A percentile compares a stretch with the other conserved stretches of the same genome.
phyloP scores from a whole-genome alignment of 768 basidiomycete species.

The Cyclocybe cylindracea region DNA sequence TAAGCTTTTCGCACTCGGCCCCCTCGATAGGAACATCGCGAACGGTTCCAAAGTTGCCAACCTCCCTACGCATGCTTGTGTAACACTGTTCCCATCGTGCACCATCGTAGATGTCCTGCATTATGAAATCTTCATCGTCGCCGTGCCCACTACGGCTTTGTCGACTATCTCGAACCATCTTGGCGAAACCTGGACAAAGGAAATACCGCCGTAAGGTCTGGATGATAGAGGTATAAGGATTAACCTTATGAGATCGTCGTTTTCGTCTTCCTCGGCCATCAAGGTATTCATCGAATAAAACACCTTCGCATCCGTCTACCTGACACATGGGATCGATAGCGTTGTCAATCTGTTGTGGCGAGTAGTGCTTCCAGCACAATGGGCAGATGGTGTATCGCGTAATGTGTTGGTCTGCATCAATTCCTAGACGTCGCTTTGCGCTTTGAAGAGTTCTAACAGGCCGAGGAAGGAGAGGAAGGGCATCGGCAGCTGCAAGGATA shows the following conservation, averaged over 20 bases:
- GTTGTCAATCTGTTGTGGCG: slow-evolving; percentile 3
- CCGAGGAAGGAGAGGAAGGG: slow-evolving; percentile 7
- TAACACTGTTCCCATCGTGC: slow-evolving; percentile 13
- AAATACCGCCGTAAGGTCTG: slow-evolving; percentile 19
- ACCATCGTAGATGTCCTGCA: slow-evolving; percentile 23
- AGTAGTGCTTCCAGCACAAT: slow-evolving; percentile 20
- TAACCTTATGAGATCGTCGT: slow-evolving; percentile 8
- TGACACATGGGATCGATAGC: slow-evolving; percentile 4
- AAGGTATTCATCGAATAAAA: slow-evolving; percentile 5
- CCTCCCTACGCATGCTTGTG: slow-evolving; percentile 11
- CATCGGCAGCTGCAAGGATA: neutral
- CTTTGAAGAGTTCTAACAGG: slow-evolving; percentile 19
- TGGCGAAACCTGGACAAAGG: slow-evolving; percentile 10
- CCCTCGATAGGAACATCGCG: neutral
- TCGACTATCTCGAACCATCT: slow-evolving; percentile 10
- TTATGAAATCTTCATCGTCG: slow-evolving; percentile 21
- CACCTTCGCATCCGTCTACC: slow-evolving; percentile 8
- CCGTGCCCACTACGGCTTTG: slow-evolving; percentile 4
- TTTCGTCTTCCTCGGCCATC: slow-evolving; percentile 8
- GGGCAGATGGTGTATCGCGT: slow-evolving; percentile 19
- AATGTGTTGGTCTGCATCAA: slow-evolving; percentile 25
- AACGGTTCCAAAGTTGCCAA: slow-evolving; percentile 14
- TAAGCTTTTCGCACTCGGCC: slow-evolving; percentile 3
- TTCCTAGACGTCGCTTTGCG: slow-evolving; percentile 21
- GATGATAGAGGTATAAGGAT: slow-evolving; percentile 15